A percentile compares a stretch with the other conserved stretches of the same genome.
These are phyloP conservation scores for Clavispora fructus DNA, from an alignment of 805 yeast genomes.

Conservation along the genomic window DNA sequence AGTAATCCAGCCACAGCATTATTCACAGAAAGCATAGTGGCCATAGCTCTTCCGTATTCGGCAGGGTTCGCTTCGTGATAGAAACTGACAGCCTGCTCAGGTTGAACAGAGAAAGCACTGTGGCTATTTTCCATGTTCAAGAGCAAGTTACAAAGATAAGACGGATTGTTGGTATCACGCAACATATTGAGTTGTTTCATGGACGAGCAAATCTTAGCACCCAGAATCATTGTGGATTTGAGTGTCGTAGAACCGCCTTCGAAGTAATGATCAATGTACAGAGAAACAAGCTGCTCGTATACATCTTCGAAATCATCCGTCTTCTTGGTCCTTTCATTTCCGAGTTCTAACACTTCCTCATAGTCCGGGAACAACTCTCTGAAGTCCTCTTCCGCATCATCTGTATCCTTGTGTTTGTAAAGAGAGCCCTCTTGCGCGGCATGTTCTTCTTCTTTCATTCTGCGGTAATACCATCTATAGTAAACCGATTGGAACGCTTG, in stretches of 20 bases:
- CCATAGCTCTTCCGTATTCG: constrained; percentile 60
- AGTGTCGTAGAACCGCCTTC: constrained; percentile 7
- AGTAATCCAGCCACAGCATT: constrained; percentile 40
- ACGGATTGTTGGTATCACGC: constrained; percentile 14
- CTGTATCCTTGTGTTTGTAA: constrained; percentile 60
- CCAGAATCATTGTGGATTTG: constrained; percentile 7
- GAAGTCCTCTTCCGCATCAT: constrained; percentile 78
- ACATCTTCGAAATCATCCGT: constrained; percentile 37
- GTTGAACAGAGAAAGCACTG: constrained; percentile 13
- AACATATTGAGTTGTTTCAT: constrained; percentile 5
- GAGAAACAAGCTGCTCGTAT: constrained; percentile 43
- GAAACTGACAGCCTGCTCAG: constrained; percentile 37
- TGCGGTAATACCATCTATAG: constrained; percentile 76
- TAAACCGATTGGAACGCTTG: constrained; percentile 57
- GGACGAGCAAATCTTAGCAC: constrained; percentile 9
- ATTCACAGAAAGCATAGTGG: constrained; percentile 30
- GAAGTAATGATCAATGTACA: constrained; percentile 43
- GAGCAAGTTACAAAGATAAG: constrained; percentile 18
- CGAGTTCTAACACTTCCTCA: constrained; percentile 52
- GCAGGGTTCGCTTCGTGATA: constrained; percentile 56
- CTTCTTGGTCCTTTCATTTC: constrained; percentile 8
- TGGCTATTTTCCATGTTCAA: constrained; percentile 16
- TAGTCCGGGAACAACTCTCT: constrained; percentile 80
- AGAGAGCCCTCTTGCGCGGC: constrained; percentile 56
- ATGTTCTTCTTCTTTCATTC: constrained; percentile 60